These are phyloP conservation scores for Umbelopsis sp. DNA, from an alignment of 371 early-diverging fungal genomes.

Conservation along the genomic window DNA sequence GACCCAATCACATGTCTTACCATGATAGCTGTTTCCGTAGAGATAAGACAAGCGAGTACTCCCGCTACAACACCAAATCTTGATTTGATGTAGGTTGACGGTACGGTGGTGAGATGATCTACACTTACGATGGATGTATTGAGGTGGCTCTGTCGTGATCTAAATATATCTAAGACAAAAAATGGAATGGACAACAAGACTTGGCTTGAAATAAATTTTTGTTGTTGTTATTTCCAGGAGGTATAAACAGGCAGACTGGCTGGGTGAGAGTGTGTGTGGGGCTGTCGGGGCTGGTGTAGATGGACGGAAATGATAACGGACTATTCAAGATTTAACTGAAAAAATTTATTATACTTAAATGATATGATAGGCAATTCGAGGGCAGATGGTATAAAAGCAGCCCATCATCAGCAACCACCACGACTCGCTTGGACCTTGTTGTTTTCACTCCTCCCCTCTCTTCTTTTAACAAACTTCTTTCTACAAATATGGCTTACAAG, in stretches of 20 bases:
- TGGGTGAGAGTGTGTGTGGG: neutral
- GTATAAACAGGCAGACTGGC: neutral
- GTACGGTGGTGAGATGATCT: no score
- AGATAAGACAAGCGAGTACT: slow-evolving; percentile 19
- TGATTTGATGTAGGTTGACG: neutral
- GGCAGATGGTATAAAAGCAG: neutral
- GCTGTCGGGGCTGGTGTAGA: slow-evolving; percentile 12
- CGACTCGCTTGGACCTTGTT: neutral
- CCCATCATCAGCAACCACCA: neutral
- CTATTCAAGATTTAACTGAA: slow-evolving; percentile 15
- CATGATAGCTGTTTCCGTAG: slow-evolving; percentile 18
- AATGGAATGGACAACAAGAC: no score
- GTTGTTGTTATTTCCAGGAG: no score
- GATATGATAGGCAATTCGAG: slow-evolving; percentile 15
- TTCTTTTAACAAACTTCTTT: neutral
- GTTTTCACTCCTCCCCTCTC: neutral
- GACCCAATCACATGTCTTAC: slow-evolving; percentile 16
- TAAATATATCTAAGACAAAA: no score
- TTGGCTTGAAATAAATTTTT: no score
- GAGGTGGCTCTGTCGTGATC: no score
- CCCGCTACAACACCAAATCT: slow-evolving; percentile 8
- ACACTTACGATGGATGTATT: no score
- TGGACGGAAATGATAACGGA: slow-evolving; percentile 18
- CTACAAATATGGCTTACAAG: slow-evolving; percentile 33
- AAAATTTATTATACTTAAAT: slow-evolving; percentile 6